Evolutionary conservation across 768 basidiomycete species (phyloP), one percentile per base, ranked within the genome.

Genomic region (Lactifluus hygrophoroides): DNA sequence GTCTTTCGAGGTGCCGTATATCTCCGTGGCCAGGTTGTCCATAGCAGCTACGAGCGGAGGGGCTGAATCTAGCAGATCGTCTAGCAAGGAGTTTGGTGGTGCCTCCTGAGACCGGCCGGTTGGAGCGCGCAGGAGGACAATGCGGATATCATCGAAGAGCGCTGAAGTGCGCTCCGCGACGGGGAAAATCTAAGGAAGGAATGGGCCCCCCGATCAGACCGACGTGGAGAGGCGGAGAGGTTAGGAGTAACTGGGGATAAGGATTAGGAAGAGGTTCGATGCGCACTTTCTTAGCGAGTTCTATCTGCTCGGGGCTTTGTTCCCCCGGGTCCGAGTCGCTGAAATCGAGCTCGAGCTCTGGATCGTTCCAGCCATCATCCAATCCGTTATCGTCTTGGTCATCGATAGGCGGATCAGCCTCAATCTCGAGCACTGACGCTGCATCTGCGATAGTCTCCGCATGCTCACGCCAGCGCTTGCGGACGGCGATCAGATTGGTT

Each of bases 401-500:
- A 27, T 49, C 53, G 11, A 55, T 53, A 11, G 47, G 3, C 19
- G 40, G 25, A 17, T 11, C 30, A 16, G 40, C 38, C 17, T 59
- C 58, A n/a, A 14, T 11, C 14, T 58, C 56, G 3, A 64, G 61
- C 35, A 42, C 47, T 19, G 44, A 27, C 7, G 21, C 43, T 10
- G 64, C 62, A n/a, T 64, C 64, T 19, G 38, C 40, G 6, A 64
- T 28, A 27, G 53, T 59, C 1, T 43, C 64, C 14, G 38, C 47
- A 14, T 64, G 54, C 46, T 64, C 64, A 13, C 47, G 40, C 66
- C 69, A 69, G 10, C 56, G 38, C 43, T 59, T 64, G 25, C 52
- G 53, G 21, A 68, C 65, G 13, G 69, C 68, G 5, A 62, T 60
- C 16, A 58, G 57, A 57, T 68, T 65, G n/a, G 57, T 51, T 17